Base-by-base conservation (phyloP, 192 early-diverging fungal genomes). In the Coemansia sp. region DNA sequence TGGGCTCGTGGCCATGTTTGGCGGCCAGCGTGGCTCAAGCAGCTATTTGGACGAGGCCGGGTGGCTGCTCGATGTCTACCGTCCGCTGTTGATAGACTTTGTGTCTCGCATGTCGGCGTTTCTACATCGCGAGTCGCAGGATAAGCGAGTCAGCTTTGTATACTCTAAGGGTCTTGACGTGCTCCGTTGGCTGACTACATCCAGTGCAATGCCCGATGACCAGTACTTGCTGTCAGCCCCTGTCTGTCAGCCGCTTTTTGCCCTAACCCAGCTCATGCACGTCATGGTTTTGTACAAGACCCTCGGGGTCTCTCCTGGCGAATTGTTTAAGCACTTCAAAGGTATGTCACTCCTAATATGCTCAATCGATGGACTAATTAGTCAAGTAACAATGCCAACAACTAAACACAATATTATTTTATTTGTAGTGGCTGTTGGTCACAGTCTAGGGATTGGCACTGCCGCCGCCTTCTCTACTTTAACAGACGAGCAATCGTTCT, bases 241-340 rank as follows among this genome's bases (percentile, higher is more conserved):
- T 13, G 86, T n/a, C n/a, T n/a, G n/a, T n/a, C n/a, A n/a, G n/a
- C n/a, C n/a, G n/a, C n/a, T n/a, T n/a, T n/a, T n/a, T 63, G 94
- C 94, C 40, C 79, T 98, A 22, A 92, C 90, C 15, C 95, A 98
- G 84, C 82, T 98, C 31, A n/a, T n/a, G n/a, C n/a, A n/a, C n/a
- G n/a, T n/a, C n/a, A n/a, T n/a, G n/a, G n/a, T n/a, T n/a, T n/a
- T n/a, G n/a, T n/a, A n/a, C n/a, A n/a, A n/a, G n/a, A n/a, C n/a
- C n/a, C n/a, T n/a, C n/a, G n/a, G n/a, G n/a, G n/a, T n/a, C n/a
- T n/a, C n/a, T n/a, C n/a, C n/a, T n/a, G n/a, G n/a, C n/a, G n/a
- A n/a, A n/a, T n/a, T n/a, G n/a, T n/a, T n/a, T n/a, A n/a, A n/a
- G n/a, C n/a, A n/a, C n/a, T n/a, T n/a, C n/a, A n/a, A n/a, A n/a